Base-by-base conservation (phyloP, 2,329 filamentous ascomycete species). In the Aspergillus intermedius region DNA sequence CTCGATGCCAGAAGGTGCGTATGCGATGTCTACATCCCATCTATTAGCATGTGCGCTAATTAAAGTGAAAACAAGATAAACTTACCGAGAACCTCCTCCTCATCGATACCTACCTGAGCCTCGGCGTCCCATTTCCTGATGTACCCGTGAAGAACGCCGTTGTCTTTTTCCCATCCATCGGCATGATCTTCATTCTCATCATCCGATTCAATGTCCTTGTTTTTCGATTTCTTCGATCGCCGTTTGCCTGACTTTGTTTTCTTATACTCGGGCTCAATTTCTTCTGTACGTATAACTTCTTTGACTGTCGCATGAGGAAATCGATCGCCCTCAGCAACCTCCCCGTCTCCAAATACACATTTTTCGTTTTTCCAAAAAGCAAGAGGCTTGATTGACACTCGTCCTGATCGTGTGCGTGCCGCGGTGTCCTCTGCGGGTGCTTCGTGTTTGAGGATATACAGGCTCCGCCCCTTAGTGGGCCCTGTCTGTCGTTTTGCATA, bases 351-450 rank as follows among this genome's bases (percentile, higher is more conserved):
- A 60, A 83, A 88, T 19, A 89, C 80, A 42, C 86, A 81, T 47
- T 80, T 81, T 65, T 97, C 91, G 56, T 90, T 90, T 59, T 83
- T 83, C 91, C 91, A 97, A 64, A 80, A 95, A 22, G 88, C 82
- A 30, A 96, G 71, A 0, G 91, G 93, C 51, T 82, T 81, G 53
- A 88, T 84, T 8, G 87, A 88, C 46, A 82, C 81, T 49, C 93
- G 82, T 2, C 89, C 91, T 10, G 86, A 91, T 47, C 89, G 83
- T n/a, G 79, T 79, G 45, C 84, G 87, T 41, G 76, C 79, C 25
- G 75, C 75, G 53, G 80, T 73, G 22, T 70, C 74, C 46, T 82
- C 76, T 1, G 72, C 66, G n/a, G 76, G 74, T 10, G 69, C 72
- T 58, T 79, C 76, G 42, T 74, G 70, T 50, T 75, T 74, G 42